Evolutionary conservation across 805 yeast genomes (phyloP).

Genomic region (Hanseniaspora thailandica): DNA sequence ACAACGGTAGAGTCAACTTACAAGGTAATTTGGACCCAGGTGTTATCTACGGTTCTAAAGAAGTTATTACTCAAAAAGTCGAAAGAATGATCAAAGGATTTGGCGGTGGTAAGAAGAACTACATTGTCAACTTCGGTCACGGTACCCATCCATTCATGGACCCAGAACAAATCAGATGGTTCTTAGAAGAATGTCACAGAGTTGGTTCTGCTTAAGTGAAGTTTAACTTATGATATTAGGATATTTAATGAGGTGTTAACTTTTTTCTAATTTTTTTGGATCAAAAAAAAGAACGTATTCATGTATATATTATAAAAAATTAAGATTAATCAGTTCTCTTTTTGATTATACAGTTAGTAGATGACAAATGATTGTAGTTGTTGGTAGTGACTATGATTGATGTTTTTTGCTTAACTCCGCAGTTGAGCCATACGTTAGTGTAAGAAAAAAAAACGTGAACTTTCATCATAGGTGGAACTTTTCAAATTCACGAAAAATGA

Average conservation of each 20-base stretch:
- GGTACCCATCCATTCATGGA: constrained; percentile 98
- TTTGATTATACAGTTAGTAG: no score
- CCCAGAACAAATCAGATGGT: constrained; percentile 76
- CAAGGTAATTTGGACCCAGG: constrained; percentile 98
- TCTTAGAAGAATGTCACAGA: constrained; percentile 78
- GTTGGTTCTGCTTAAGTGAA: constrained; percentile 40
- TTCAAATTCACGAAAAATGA: no score
- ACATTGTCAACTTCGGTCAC: constrained; percentile 92
- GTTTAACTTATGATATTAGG: background rate
- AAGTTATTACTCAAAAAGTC: constrained; percentile 65
- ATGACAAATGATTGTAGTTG: background rate
- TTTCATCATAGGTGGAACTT: background rate
- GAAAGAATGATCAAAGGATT: constrained; percentile 81
- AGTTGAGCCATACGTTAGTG: background rate
- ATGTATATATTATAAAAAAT: background rate
- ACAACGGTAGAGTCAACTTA: constrained; percentile 63
- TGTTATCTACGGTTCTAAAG: constrained; percentile 78
- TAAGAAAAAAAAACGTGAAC: background rate
- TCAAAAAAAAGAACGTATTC: background rate
- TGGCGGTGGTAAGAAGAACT: constrained; percentile 85
- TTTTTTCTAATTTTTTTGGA: background rate
- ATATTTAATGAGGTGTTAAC: no score
- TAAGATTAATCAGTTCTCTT: background rate
- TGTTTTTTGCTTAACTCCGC: background rate
- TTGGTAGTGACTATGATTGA: background rate